These are phyloP conservation scores for Desmodesmus armatus DNA, from an alignment of 139 green algal genomes.

Conservation along the genomic window DNA sequence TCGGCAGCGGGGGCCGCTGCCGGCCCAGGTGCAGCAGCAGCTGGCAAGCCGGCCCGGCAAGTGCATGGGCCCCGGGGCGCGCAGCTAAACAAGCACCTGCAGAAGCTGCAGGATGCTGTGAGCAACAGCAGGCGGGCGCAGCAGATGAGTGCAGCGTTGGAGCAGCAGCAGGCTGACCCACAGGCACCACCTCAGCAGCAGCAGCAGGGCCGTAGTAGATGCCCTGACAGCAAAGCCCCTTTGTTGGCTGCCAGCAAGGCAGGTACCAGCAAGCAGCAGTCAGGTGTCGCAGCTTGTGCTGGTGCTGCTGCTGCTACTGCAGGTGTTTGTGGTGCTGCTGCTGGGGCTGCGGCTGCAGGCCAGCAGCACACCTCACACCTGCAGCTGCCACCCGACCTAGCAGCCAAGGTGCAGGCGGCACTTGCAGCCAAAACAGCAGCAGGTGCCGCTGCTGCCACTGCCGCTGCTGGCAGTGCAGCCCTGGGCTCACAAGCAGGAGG, in stretches of 20 bases:
- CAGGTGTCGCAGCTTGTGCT: background rate
- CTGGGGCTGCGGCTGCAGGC: background rate
- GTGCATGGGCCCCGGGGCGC: background rate
- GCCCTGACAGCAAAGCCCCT: background rate
- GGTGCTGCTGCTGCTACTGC: background rate
- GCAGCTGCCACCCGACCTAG: background rate
- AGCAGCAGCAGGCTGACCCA: background rate
- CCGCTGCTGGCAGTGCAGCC: background rate
- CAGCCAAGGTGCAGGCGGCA: background rate
- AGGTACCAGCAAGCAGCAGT: background rate
- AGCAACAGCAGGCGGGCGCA: constrained; percentile 8
- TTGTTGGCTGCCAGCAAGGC: background rate
- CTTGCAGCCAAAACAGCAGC: background rate
- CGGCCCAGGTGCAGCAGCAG: background rate
- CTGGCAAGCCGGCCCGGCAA: background rate
- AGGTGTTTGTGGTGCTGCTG: no score
- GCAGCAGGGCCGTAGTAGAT: background rate
- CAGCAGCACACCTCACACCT: background rate
- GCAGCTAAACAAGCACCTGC: background rate
- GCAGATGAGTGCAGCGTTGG: background rate
- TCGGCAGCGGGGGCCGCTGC: no score
- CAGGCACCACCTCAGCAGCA: background rate
- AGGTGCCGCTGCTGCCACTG: background rate
- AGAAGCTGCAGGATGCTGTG: constrained; percentile 1
- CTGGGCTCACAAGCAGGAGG: background rate